Evolutionary conservation across 441 rosid genomes (phyloP).

Genomic region (Pelargonium fulgidum): DNA sequence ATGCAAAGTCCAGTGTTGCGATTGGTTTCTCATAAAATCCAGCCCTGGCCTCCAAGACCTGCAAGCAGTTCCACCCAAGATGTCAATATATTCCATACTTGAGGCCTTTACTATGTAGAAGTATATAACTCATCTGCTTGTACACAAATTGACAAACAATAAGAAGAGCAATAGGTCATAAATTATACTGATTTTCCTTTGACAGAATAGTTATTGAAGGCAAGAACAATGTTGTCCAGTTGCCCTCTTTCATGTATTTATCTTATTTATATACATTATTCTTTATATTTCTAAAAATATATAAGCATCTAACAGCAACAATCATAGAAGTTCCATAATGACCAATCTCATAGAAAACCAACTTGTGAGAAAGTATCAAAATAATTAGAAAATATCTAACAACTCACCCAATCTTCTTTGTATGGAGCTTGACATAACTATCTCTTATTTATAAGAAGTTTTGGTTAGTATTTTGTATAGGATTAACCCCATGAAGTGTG

Average conservation of each 20-base stretch:
- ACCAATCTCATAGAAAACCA: neutral
- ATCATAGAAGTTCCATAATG: neutral
- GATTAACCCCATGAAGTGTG: neutral
- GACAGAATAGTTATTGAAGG: no score
- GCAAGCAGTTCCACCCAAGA: conserved; percentile 24
- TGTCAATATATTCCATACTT: neutral
- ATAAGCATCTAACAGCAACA: neutral
- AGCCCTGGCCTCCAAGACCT: conserved; percentile 91
- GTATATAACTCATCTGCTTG: no score
- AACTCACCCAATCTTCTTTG: neutral
- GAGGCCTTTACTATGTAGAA: no score
- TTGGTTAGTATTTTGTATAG: neutral
- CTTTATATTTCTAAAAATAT: neutral
- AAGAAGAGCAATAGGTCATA: neutral
- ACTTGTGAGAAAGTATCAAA: neutral
- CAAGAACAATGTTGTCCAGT: no score
- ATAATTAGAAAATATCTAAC: neutral
- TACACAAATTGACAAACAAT: no score
- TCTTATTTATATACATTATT: neutral
- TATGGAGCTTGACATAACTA: neutral
- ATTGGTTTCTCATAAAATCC: conserved; percentile 95
- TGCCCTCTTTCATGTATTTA: neutral
- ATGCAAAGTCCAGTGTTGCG: conserved; percentile 96
- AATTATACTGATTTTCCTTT: neutral
- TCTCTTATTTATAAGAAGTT: neutral